A percentile compares a stretch with the other conserved stretches of the same genome.
These are phyloP conservation scores for Fusarium dimerum DNA, from an alignment of 2,329 filamentous ascomycete species.

Conservation along the genomic window DNA sequence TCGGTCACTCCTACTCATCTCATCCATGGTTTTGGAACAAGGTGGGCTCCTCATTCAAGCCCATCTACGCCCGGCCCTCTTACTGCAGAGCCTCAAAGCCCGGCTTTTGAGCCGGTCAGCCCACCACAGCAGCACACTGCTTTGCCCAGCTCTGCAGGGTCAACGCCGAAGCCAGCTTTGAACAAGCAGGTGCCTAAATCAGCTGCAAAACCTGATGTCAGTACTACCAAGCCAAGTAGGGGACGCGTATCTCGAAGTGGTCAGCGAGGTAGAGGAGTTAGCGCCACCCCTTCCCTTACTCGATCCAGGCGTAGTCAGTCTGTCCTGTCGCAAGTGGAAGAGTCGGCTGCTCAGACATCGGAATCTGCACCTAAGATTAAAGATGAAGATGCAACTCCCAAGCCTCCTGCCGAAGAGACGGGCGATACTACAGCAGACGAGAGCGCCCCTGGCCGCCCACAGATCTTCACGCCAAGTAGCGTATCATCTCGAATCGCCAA, in stretches of 20 bases:
- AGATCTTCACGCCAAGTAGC: conserved; percentile 39
- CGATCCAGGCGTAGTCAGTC: conserved; percentile 47
- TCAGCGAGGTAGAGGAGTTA: conserved; percentile 37
- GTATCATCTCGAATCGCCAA: conserved; percentile 47
- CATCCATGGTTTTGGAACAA: conserved; percentile 50
- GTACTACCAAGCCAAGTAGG: conserved; percentile 26
- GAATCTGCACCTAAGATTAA: conserved; percentile 51
- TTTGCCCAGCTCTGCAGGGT: conserved; percentile 34
- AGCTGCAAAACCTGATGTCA: conserved; percentile 24
- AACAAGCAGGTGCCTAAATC: conserved; percentile 39
- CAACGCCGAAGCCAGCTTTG: conserved; percentile 26
- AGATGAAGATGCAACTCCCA: conserved; percentile 59
- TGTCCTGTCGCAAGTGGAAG: conserved; percentile 48
- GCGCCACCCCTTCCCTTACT: conserved; percentile 38
- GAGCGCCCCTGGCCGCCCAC: conserved; percentile 43
- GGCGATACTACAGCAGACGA: conserved; percentile 60
- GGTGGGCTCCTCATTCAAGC: conserved; percentile 59
- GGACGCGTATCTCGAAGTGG: conserved; percentile 39
- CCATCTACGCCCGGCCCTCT: conserved; percentile 56
- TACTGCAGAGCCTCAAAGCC: conserved; percentile 46
- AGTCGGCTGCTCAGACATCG: conserved; percentile 45
- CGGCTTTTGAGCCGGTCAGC: conserved; percentile 60
- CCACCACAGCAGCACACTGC: conserved; percentile 47
- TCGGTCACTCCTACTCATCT: conserved; percentile 31
- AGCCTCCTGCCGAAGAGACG: conserved; percentile 52